Evolutionary conservation across 2,329 filamentous ascomycete genomes (phyloP).

Genomic region (Colletotrichum navitas): DNA sequence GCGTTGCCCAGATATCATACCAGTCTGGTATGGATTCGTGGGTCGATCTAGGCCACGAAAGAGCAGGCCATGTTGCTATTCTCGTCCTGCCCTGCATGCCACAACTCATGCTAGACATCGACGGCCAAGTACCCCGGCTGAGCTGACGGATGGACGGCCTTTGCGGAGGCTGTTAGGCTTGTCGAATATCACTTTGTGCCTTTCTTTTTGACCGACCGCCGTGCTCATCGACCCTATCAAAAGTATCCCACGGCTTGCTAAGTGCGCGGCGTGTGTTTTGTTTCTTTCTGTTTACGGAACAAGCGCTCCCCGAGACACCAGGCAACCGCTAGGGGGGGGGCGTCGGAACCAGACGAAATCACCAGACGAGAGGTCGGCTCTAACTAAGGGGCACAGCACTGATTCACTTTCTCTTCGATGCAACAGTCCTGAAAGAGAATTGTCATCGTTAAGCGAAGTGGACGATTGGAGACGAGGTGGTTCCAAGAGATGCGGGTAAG

Average conservation of each 20-base stretch:
- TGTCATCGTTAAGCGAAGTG: constrained; percentile 27
- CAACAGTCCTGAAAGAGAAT: constrained; percentile 21
- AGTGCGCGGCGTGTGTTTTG: constrained; percentile 10
- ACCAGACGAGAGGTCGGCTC: constrained; percentile 28
- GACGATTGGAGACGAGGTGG: constrained; percentile 33
- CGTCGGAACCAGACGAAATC: constrained; percentile 8
- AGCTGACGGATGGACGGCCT: background rate
- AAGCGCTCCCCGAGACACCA: constrained; percentile 14
- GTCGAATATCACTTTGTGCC: constrained; percentile 8
- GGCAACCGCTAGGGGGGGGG: background rate
- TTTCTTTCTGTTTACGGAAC: background rate
- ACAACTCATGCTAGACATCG: constrained; percentile 19
- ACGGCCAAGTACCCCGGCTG: background rate
- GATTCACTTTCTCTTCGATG: constrained; percentile 21
- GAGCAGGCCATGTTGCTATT: constrained; percentile 36
- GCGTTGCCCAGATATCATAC: constrained; percentile 9
- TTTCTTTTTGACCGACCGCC: constrained; percentile 18
- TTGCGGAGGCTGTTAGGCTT: background rate
- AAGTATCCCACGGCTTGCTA: constrained; percentile 7
- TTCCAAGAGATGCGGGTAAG: constrained; percentile 46
- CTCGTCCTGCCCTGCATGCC: constrained; percentile 30
- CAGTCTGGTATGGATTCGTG: constrained; percentile 22
- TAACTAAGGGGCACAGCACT: constrained; percentile 25
- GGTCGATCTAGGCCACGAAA: constrained; percentile 25
- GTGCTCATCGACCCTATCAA: constrained; percentile 12